These are phyloP conservation scores for Neurospora africana DNA, from an alignment of 495 filamentous ascomycete genomes.

Conservation along the genomic window DNA sequence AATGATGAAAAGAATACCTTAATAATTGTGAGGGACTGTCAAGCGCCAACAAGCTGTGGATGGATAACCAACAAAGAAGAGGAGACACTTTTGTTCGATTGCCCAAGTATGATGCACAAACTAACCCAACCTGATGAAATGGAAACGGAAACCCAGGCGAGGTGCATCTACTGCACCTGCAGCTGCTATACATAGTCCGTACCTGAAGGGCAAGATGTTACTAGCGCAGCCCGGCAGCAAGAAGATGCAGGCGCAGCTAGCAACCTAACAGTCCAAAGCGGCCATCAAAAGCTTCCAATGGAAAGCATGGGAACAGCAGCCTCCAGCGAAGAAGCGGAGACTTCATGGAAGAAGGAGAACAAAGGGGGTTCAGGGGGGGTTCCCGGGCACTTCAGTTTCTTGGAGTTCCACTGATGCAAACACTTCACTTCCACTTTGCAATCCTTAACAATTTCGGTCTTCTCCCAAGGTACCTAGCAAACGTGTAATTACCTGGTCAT, in stretches of 20 bases:
- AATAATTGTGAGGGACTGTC: not conserved
- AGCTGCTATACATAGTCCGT: not conserved
- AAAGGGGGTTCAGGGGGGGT: not conserved
- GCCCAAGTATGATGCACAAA: not conserved
- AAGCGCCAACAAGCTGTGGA: not conserved
- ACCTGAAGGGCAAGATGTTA: not conserved
- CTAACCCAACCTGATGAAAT: not conserved
- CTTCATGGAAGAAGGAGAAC: not conserved
- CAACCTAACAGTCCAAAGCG: not conserved
- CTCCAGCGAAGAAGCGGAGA: not conserved
- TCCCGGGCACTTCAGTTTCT: not conserved
- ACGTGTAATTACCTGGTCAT: not conserved
- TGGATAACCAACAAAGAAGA: not conserved
- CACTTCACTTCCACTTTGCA: not conserved
- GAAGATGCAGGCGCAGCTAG: not conserved
- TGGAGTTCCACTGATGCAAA: not conserved
- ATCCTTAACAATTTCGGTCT: not conserved
- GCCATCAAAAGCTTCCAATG: not conserved
- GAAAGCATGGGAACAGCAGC: not conserved
- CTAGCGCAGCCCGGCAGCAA: not conserved
- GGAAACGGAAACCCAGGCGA: not conserved
- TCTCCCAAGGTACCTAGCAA: not conserved
- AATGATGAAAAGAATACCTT: not conserved
- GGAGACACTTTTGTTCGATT: not conserved
- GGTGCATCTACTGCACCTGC: not conserved